Evolutionary conservation across 805 yeast species (phyloP).

Genomic region (Lipomyces oligophaga): DNA sequence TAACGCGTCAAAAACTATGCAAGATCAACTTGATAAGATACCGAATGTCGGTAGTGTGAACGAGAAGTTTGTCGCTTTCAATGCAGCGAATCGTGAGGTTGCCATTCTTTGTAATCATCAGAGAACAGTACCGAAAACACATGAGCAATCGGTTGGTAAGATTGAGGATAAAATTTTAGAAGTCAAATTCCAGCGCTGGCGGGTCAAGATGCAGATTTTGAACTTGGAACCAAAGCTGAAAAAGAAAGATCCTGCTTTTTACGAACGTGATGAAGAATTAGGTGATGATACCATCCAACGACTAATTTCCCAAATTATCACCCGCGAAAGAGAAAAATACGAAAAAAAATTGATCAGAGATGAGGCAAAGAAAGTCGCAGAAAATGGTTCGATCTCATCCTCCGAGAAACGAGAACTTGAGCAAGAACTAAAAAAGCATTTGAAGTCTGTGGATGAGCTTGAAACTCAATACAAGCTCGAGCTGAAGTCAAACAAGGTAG

Average conservation of each 20-base stretch:
- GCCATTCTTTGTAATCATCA: constrained; percentile 97
- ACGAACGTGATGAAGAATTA: constrained; percentile 64
- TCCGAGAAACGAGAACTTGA: constrained; percentile 27
- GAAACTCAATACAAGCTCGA: constrained; percentile 44
- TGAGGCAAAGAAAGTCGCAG: constrained; percentile 60
- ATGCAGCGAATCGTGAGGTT: constrained; percentile 93
- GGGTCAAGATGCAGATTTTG: constrained; percentile 67
- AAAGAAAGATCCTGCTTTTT: constrained; percentile 54
- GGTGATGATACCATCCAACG: constrained; percentile 58
- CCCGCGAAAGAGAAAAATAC: constrained; percentile 61
- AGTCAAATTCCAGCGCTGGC: constrained; percentile 76
- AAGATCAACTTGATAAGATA: constrained; percentile 81
- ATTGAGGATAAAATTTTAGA: constrained; percentile 75
- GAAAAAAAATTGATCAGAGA: constrained; percentile 68
- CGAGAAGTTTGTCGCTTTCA: constrained; percentile 80
- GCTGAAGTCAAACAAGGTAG: constrained; percentile 55
- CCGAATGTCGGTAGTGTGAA: constrained; percentile 82
- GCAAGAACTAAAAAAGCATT: constrained; percentile 52
- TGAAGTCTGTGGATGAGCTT: constrained; percentile 53
- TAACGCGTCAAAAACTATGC: constrained; percentile 96
- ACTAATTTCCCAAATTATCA: constrained; percentile 55
- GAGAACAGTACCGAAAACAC: constrained; percentile 82
- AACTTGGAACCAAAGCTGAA: constrained; percentile 53
- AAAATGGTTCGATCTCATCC: constrained; percentile 38
- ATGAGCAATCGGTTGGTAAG: constrained; percentile 74